Evolutionary conservation across 352 stramenopile species (phyloP), one percentile per base, ranked within the genome.

Genomic region (Elongisporangium anandrum): DNA sequence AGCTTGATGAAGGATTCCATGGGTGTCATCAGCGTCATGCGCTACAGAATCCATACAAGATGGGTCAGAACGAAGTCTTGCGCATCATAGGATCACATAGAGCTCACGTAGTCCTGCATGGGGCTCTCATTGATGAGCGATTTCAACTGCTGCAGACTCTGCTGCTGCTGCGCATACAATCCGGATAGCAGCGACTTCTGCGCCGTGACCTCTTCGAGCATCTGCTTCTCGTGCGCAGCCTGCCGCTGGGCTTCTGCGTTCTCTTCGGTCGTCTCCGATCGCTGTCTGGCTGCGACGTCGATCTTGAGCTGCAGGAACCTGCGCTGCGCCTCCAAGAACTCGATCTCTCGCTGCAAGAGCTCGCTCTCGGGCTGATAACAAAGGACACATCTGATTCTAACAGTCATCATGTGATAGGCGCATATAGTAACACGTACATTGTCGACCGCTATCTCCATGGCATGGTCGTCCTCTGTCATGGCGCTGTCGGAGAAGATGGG

Each of bases 1-100:
- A 88, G 72, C 3, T 74, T 75, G 54, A 88, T 86, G 59, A 68
- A 81, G 59, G 72, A 81, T 57, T 86, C 79, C 75, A 88, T 88
- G 13, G 79, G 79, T 15, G 76, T 85, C 79, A 88, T 88, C 16
- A 88, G 61, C 41, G 79, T 80, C 61, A 72, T 68, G 17, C 76
- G 68, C 79, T 88, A 50, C 23, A 61, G 38, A n/a, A 23, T n/a
- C 61, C 3, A 20, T 22, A 57, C 16, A 9, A 57, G 10, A 38
- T 17, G 5, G 54, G 15, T 39, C 4, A 56, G 8, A 52, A 2
- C 52, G 10, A 45, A 16, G 13, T n/a, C 21, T 21, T 45, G 20
- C 51, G n/a, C 0, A 4, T 22, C 0, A 22, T 53, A 3, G 39
- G 47, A 2, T 19, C 8, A 50, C 1, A 55, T 17, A 75, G n/a